Percentiles rank a stretch among this genome's conserved stretches.
Conservation (phyloP, 2,329 filamentous ascomycete genomes). For the Pseudogymnoascus sp. region DNA sequence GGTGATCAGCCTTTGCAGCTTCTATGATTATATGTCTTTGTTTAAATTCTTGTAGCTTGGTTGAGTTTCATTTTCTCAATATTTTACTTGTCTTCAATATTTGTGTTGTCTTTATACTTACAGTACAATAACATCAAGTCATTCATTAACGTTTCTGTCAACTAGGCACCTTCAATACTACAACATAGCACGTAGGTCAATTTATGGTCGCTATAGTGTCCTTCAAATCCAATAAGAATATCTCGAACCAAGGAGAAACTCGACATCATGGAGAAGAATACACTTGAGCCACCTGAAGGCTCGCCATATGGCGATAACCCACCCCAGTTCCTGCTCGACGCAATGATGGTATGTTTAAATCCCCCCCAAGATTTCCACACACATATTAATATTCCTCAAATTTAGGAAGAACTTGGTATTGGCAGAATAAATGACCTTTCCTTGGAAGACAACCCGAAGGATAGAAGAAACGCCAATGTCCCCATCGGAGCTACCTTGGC, state of each 20-base stretch:
- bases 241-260: not conserved
- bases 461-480: not conserved
- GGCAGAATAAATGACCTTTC: slow-evolving; percentile 22
- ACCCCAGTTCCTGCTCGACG: not conserved
- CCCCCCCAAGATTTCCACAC: not conserved
- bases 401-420: slow-evolving; percentile 26
- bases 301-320: not conserved
- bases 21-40: not conserved
- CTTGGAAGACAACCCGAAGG: slow-evolving; percentile 17
- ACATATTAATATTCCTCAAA: not conserved
- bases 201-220: too few relatives aligned
- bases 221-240: not conserved
- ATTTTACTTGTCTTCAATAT: not conserved
- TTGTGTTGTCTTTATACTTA: not conserved
- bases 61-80: not conserved
- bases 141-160: not conserved
- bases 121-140: not conserved
- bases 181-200: too few relatives aligned
- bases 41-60: not conserved
- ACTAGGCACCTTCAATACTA: not conserved
- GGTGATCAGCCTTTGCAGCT: not conserved
- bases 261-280: not conserved
- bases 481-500: not conserved
- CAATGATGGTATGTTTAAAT: not conserved
- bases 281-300: not conserved